Evolutionary conservation across 1,284 basidiomycete genomes (phyloP).

Genomic region (Ganoderma multipileum): DNA sequence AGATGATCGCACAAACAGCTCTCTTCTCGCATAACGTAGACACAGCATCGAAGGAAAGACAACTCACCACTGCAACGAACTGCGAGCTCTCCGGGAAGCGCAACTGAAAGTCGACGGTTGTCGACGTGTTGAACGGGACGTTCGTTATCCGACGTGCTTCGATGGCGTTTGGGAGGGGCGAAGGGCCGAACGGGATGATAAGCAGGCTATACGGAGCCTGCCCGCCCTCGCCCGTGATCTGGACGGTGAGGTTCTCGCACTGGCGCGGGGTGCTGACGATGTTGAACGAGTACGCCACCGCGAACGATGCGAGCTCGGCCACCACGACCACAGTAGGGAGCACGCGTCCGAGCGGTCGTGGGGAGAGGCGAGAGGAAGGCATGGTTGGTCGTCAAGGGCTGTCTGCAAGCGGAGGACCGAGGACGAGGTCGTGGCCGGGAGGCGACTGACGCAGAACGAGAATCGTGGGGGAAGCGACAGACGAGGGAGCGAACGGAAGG

Average conservation of each 20-base stretch:
- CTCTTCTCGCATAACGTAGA: background rate
- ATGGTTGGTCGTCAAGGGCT: background rate
- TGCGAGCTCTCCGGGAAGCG: conserved; percentile 71
- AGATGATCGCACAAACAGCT: too few relatives aligned
- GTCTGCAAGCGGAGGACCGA: background rate
- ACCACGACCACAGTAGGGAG: conserved; percentile 20
- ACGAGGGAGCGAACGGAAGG: background rate
- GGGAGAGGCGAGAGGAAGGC: background rate
- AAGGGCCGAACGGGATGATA: conserved; percentile 69
- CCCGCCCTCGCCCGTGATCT: conserved; percentile 53
- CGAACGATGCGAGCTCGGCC: conserved; percentile 31
- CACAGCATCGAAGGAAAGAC: background rate
- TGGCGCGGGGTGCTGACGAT: conserved; percentile 65
- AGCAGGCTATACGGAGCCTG: conserved; percentile 69
- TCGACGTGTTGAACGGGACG: conserved; percentile 53
- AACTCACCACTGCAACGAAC: conserved; percentile 78
- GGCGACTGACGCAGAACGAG: background rate
- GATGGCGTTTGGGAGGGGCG: conserved; percentile 61
- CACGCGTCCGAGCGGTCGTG: conserved; percentile 1
- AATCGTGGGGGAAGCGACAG: background rate
- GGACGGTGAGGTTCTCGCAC: conserved; percentile 66
- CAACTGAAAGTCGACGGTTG: conserved; percentile 60
- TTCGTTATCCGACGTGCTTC: conserved; percentile 72
- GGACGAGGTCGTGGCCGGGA: background rate
- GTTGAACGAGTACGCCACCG: conserved; percentile 63